phyloP scores from a whole-genome alignment of 805 yeast genomes.

The Millerago galiae region DNA sequence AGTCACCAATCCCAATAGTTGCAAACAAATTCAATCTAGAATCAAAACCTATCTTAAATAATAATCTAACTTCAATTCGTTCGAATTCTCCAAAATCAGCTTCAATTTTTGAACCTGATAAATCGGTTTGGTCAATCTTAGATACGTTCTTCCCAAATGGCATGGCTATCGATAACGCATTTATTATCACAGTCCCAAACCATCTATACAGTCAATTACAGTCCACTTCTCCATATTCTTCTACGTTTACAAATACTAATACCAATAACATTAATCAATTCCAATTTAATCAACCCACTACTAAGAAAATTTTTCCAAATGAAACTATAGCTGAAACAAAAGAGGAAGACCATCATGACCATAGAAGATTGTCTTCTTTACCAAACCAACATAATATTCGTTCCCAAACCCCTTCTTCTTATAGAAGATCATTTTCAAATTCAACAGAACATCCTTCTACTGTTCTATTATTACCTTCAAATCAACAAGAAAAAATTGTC shows the following conservation, averaged over 20 bases:
- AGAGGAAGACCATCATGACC: slow-evolving; percentile 16
- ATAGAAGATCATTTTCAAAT: slow-evolving; percentile 2
- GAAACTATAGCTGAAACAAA: slow-evolving; percentile 21
- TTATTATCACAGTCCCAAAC: slow-evolving; percentile 46
- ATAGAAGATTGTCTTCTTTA: slow-evolving; percentile 15
- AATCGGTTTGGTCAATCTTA: slow-evolving; percentile 47
- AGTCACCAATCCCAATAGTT: slow-evolving; percentile 22
- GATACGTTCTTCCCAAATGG: slow-evolving; percentile 62
- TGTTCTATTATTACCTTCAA: slow-evolving; percentile 20
- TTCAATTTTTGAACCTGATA: slow-evolving; percentile 51
- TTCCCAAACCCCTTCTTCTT: slow-evolving; percentile 18
- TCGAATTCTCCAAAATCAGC: slow-evolving; percentile 13
- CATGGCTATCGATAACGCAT: slow-evolving; percentile 60
- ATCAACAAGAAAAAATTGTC: neutral
- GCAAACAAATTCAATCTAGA: slow-evolving; percentile 9
- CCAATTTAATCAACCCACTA: neutral
- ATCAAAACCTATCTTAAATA: slow-evolving; percentile 11
- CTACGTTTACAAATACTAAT: neutral
- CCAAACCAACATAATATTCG: slow-evolving; percentile 15
- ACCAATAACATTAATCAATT: neutral
- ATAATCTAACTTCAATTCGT: slow-evolving; percentile 6
- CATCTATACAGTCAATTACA: slow-evolving; percentile 5
- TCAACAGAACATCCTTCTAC: slow-evolving; percentile 19
- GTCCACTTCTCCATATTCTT: neutral
- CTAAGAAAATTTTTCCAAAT: slow-evolving; percentile 12